Evolutionary conservation across 805 yeast species (phyloP).

Genomic region (Saccharomyces mikatae): DNA sequence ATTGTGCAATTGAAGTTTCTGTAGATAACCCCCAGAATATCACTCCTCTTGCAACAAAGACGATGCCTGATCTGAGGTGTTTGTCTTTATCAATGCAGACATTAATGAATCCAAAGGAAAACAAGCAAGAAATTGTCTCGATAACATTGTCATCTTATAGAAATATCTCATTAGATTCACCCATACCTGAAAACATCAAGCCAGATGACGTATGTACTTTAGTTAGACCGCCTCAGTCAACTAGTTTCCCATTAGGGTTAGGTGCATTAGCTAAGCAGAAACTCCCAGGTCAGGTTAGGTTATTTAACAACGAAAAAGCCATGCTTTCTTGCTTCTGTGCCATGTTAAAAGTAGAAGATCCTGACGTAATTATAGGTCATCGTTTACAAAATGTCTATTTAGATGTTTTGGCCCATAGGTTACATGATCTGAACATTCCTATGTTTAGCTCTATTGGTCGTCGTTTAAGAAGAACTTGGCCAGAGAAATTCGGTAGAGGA

Average conservation of each 20-base stretch:
- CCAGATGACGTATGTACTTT: constrained; percentile 63
- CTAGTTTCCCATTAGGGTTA: constrained; percentile 71
- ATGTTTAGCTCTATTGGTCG: constrained; percentile 84
- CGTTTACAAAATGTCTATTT: constrained; percentile 69
- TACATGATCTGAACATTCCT: constrained; percentile 63
- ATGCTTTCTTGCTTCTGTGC: constrained; percentile 70
- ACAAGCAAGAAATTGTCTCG: constrained; percentile 81
- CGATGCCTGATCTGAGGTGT: constrained; percentile 62
- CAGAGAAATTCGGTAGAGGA: constrained; percentile 56
- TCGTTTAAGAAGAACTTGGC: constrained; percentile 68
- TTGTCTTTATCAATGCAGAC: constrained; percentile 77
- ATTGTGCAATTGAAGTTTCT: constrained; percentile 70
- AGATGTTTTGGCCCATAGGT: constrained; percentile 73
- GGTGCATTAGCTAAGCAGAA: constrained; percentile 49
- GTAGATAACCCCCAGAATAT: constrained; percentile 42
- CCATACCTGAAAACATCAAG: constrained; percentile 50
- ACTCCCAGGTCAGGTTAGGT: constrained; percentile 38
- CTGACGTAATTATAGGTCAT: constrained; percentile 88
- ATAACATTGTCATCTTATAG: constrained; percentile 68
- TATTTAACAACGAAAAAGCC: constrained; percentile 66
- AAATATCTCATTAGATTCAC: constrained; percentile 65
- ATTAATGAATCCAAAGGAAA: constrained; percentile 59
- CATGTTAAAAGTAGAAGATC: constrained; percentile 66
- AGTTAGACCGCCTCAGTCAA: constrained; percentile 66
- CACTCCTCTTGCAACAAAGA: constrained; percentile 38